A percentile compares a stretch with the other conserved stretches of the same genome.
Evolutionary conservation across 371 early-diverging fungal genomes (phyloP).

Genomic region (Furculomyces boomerangus): DNA sequence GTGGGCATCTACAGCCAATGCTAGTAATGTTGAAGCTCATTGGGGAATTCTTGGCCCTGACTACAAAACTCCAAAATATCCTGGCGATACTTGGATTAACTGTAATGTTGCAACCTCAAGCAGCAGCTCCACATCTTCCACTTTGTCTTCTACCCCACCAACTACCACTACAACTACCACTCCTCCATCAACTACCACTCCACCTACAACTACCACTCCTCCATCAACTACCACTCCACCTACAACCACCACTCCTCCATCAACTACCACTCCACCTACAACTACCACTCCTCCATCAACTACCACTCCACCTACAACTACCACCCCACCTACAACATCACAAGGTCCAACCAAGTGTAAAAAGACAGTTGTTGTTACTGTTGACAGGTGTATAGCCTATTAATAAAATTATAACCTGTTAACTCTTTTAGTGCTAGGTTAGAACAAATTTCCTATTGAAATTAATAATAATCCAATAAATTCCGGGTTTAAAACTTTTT

Average conservation of each 20-base stretch:
- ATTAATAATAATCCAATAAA: no score
- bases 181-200: not conserved
- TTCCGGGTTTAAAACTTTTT: no score
- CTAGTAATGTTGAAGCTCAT: slow-evolving; percentile 34
- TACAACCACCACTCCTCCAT: not conserved
- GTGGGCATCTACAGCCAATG: slow-evolving; percentile 32
- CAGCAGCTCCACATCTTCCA: not conserved
- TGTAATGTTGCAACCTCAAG: not conserved
- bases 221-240: not conserved
- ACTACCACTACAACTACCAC: not conserved
- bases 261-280: not conserved
- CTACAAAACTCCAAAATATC: slow-evolving; percentile 2
- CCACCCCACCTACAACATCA: not conserved
- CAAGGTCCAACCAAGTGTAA: no score
- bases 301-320: not conserved
- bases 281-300: not conserved
- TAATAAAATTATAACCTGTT: no score
- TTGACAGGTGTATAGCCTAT: no score
- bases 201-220: not conserved
- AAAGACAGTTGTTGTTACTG: no score
- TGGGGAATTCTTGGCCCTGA: slow-evolving; percentile 27
- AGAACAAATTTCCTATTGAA: no score
- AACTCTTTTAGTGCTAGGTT: no score
- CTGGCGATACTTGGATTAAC: not conserved
- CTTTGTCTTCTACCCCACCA: not conserved